Percentiles rank a stretch among this genome's conserved stretches.
These are phyloP conservation scores for Epichloe scottii DNA, from an alignment of 2,329 filamentous ascomycete species.

Conservation along the genomic window DNA sequence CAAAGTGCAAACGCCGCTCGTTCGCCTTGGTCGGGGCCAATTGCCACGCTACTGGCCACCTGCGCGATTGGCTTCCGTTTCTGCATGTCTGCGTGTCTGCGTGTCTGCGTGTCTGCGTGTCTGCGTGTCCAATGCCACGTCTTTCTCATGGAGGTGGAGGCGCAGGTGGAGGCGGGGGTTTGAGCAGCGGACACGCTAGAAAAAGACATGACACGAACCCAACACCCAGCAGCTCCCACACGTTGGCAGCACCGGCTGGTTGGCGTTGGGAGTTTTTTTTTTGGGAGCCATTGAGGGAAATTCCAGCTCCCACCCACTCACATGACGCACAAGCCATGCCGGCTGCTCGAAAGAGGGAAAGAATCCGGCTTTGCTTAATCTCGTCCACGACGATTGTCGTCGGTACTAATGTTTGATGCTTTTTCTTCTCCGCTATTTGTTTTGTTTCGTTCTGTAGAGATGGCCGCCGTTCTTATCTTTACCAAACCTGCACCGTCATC, in stretches of 20 bases:
- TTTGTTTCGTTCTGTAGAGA: too few species aligned
- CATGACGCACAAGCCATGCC: slow-evolving; percentile 4
- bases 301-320: neutral
- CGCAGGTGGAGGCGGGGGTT: neutral
- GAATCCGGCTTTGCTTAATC: too few species aligned
- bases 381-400: neutral
- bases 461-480: too few species aligned
- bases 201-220: neutral
- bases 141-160: neutral
- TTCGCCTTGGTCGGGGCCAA: neutral
- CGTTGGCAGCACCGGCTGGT: neutral
- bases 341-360: neutral
- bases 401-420: neutral
- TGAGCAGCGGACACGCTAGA: neutral
- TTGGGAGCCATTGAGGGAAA: neutral
- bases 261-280: too few species aligned
- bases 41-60: neutral
- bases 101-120: too few species aligned
- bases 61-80: neutral
- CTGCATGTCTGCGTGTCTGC: neutral
- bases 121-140: neutral
- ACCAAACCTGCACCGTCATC: too few species aligned
- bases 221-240: too few species aligned
- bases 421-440: too few species aligned
- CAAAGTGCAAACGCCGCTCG: neutral